A percentile compares a stretch with the other conserved stretches of the same genome.
These are phyloP conservation scores for Leccinum subtestaceum DNA, from an alignment of 768 basidiomycete genomes.

Conservation along the genomic window DNA sequence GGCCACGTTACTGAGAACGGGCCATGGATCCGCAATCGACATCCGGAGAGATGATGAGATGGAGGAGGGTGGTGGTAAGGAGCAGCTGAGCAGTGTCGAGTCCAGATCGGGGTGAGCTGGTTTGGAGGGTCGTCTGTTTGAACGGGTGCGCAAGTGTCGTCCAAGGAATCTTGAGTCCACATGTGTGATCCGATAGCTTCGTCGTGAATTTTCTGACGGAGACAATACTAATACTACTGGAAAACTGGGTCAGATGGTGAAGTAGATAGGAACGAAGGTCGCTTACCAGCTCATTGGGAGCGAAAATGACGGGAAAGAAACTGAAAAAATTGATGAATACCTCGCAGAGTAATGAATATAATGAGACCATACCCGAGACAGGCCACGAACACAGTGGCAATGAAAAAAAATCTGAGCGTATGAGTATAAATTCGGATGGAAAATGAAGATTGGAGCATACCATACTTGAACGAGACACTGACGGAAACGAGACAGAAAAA, in stretches of 20 bases:
- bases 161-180: constrained; percentile 13
- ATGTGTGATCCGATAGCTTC: not conserved
- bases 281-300: constrained; percentile 2
- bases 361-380: constrained; percentile 5
- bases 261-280: not conserved
- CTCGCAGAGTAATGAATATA: too few relatives aligned
- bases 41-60: constrained; percentile 7
- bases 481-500: constrained; percentile 1
- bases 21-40: constrained; percentile 1
- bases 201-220: constrained; percentile 13
- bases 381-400: not conserved
- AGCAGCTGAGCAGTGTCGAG: constrained; percentile 5
- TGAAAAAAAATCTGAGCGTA: not conserved
- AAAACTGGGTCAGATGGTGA: not conserved
- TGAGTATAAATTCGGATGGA: not conserved
- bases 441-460: not conserved
- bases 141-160: constrained; percentile 8
- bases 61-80: not conserved
- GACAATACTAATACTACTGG: constrained; percentile 7
- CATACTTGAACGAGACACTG: not conserved
- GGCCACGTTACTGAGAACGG: constrained; percentile 3
- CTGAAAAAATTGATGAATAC: not conserved
- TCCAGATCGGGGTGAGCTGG: constrained; percentile 10
- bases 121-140: constrained; percentile 12
- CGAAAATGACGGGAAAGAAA: not conserved